Evolutionary conservation across 2,329 filamentous ascomycete species (phyloP).

Genomic region (Alternaria sp.): DNA sequence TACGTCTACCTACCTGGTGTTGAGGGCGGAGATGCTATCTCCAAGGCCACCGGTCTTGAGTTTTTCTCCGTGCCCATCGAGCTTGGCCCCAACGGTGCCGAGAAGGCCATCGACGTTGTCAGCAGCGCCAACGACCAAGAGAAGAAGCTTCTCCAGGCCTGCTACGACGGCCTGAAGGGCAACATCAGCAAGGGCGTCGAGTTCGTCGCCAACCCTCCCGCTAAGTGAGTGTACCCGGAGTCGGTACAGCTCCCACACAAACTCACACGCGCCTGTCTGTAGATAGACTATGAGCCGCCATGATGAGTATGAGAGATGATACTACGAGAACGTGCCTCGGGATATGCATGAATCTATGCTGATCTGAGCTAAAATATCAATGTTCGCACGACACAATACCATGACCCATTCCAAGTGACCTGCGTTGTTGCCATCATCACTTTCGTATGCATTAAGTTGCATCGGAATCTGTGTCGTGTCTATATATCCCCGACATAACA

Average conservation of each 20-base stretch:
- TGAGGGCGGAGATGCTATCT: constrained; percentile 82
- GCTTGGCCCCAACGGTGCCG: constrained; percentile 84
- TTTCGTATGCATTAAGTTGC: not conserved
- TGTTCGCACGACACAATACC: not conserved
- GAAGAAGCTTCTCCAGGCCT: constrained; percentile 81
- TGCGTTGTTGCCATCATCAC: not conserved
- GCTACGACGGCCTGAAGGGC: constrained; percentile 79
- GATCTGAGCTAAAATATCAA: constrained; percentile 8
- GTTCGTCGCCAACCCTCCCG: constrained; percentile 83
- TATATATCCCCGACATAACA: not conserved
- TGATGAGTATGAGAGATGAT: constrained; percentile 18
- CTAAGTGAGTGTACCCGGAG: constrained; percentile 38
- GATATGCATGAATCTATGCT: constrained; percentile 12
- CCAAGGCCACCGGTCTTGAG: constrained; percentile 80
- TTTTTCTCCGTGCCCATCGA: constrained; percentile 97
- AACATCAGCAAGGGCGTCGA: constrained; percentile 95
- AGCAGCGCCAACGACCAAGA: constrained; percentile 81
- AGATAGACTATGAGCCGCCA: constrained; percentile 29
- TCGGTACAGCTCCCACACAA: not conserved
- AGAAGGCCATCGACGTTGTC: constrained; percentile 85
- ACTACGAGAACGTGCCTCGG: constrained; percentile 15
- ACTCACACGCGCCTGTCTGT: constrained; percentile 8
- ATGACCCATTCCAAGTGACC: not conserved
- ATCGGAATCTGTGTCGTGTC: not conserved
- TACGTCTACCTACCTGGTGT: constrained; percentile 95